Evolutionary conservation across 2,329 filamentous ascomycete species (phyloP).

Genomic region (Domatiomyces globalis): DNA sequence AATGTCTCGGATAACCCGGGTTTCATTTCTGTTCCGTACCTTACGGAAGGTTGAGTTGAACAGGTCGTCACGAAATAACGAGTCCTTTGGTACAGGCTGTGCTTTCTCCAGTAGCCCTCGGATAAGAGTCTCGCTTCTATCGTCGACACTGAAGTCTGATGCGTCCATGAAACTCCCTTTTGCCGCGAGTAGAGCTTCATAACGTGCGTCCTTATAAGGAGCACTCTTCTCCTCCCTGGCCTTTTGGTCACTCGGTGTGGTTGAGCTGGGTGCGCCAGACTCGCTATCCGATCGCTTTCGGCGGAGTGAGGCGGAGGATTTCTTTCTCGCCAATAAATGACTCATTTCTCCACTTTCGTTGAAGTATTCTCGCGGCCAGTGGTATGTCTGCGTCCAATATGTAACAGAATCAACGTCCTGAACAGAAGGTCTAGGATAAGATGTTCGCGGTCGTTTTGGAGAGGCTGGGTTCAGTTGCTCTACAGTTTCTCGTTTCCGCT

Average conservation of each 20-base stretch:
- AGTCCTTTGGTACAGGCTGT: conserved; percentile 11
- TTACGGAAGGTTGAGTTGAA: conserved; percentile 23
- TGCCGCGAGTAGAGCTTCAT: conserved; percentile 8
- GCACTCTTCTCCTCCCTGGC: conserved; percentile 12
- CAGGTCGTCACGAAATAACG: conserved; percentile 23
- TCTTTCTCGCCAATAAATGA: conserved; percentile 21
- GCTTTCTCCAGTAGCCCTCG: no score
- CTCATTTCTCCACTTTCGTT: conserved; percentile 15
- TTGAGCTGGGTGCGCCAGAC: conserved; percentile 8
- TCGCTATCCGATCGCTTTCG: conserved; percentile 15
- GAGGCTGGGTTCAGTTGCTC: conserved; percentile 4
- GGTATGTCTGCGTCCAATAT: not conserved
- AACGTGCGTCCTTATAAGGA: conserved; percentile 12
- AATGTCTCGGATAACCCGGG: conserved; percentile 26
- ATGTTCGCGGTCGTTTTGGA: not conserved
- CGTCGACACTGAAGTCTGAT: no score
- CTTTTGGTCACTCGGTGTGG: conserved; percentile 17
- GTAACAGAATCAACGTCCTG: not conserved
- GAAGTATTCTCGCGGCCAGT: not conserved
- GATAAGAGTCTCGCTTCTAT: no score
- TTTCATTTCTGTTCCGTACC: conserved; percentile 23
- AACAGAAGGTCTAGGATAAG: not conserved
- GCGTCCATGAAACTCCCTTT: conserved; percentile 16
- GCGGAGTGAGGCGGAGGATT: conserved; percentile 12
- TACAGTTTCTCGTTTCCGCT: conserved; percentile 8